Conservation (phyloP, 2,329 filamentous ascomycete genomes). For the Cladosporium colombiae region DNA sequence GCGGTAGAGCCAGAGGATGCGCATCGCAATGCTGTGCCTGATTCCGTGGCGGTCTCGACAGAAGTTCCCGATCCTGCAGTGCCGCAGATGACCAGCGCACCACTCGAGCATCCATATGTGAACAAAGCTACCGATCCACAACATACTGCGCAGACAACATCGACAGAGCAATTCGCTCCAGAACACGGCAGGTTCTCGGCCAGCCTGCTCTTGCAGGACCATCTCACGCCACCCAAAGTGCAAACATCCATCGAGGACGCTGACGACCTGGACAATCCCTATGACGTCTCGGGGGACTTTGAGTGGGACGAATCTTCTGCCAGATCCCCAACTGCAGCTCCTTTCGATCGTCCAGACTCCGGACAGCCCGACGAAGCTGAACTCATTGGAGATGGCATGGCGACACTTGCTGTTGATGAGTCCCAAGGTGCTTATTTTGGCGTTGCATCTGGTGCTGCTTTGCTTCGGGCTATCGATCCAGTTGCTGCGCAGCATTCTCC, state of each 20-base stretch:
- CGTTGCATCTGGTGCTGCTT: slow-evolving; percentile 48
- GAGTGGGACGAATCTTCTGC: neutral
- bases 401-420: slow-evolving; percentile 36
- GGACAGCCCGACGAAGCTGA: slow-evolving; percentile 27
- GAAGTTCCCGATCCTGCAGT: neutral
- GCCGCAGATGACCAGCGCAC: neutral
- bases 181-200: neutral
- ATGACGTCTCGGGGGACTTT: neutral
- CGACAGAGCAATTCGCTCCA: neutral
- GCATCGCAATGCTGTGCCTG: neutral
- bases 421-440: slow-evolving; percentile 49
- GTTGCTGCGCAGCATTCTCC: slow-evolving; percentile 32
- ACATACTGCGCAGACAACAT: neutral
- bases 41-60: neutral
- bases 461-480: slow-evolving; percentile 34
- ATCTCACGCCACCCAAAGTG: neutral
- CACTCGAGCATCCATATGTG: neutral
- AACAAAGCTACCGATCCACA: neutral
- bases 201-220: neutral
- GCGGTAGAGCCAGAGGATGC: neutral
- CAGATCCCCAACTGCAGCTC: neutral
- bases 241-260: neutral
- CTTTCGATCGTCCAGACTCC: slow-evolving; percentile 23
- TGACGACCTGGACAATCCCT: neutral
- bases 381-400: slow-evolving; percentile 35